Conservation (phyloP, 345 rosid genomes). For the Salix koriyanagi region DNA sequence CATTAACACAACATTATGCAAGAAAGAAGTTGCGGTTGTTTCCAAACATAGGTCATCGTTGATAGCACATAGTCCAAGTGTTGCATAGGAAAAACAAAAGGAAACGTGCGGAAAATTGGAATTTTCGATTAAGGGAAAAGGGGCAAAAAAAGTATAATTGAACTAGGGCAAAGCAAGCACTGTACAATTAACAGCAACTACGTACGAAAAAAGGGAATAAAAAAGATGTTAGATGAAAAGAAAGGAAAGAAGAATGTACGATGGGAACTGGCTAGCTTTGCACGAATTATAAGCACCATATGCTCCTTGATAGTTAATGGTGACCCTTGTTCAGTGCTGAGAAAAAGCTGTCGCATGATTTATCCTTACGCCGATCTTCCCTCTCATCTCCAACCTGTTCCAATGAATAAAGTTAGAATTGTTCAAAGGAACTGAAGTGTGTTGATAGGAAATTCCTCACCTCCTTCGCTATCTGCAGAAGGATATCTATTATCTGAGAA, state of each 20-base stretch:
- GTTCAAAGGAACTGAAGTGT: constrained; percentile 1
- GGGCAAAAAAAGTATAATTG: background rate
- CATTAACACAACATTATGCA: background rate
- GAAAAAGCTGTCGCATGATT: constrained; percentile 41
- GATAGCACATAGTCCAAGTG: background rate
- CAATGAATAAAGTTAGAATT: background rate
- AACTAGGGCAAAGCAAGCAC: constrained; percentile 13
- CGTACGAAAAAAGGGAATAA: background rate
- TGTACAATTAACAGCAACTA: constrained; percentile 36
- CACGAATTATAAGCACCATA: constrained; percentile 21
- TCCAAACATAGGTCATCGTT: background rate
- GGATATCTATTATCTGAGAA: constrained; percentile 60
- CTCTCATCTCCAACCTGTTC: constrained; percentile 53
- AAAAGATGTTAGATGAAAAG: background rate
- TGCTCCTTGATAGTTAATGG: constrained; percentile 30
- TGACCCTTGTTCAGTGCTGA: constrained; percentile 49
- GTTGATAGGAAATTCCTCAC: constrained; percentile 29
- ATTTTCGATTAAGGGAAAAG: background rate
- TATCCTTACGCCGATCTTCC: constrained; percentile 45
- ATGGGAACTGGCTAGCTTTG: constrained; percentile 13
- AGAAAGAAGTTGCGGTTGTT: background rate
- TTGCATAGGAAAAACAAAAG: background rate
- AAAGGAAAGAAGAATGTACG: background rate
- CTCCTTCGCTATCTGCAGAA: constrained; percentile 61
- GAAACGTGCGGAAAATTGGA: background rate